Conservation (phyloP, 148 eudicot genomes). For the Rhododendron henanense region DNA sequence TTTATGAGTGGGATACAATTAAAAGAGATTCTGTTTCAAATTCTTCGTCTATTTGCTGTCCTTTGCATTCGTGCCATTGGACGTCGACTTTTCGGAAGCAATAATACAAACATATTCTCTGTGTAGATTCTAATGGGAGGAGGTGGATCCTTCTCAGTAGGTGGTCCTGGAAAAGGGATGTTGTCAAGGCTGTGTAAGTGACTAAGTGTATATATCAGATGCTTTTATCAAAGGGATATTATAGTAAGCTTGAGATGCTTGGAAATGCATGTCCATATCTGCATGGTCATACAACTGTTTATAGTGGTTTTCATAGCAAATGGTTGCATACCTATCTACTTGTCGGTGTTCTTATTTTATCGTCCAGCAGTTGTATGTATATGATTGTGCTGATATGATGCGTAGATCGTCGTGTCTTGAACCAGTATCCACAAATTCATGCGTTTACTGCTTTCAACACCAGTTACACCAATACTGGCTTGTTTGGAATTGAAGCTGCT, state of each 20-base stretch:
- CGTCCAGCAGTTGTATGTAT: not conserved
- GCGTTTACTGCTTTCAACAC: conserved; percentile 28
- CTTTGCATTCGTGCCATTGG: not conserved
- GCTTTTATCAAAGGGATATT: not conserved
- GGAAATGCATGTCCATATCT: not conserved
- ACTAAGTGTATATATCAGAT: not conserved
- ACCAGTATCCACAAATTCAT: conserved; percentile 17
- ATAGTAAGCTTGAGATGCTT: not conserved
- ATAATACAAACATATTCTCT: conserved; percentile 1
- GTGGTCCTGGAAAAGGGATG: conserved; percentile 99
- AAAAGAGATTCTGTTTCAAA: not conserved
- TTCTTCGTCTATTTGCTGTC: not conserved
- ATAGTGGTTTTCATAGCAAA: not conserved
- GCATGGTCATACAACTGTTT: not conserved
- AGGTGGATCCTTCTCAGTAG: conserved; percentile 98
- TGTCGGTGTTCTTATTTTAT: not conserved
- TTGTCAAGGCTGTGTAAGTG: conserved; percentile 81
- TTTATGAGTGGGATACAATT: not conserved
- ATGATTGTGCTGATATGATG: not conserved
- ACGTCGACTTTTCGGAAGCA: not conserved
- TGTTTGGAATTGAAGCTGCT: conserved; percentile 31
- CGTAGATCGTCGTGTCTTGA: conserved; percentile 29
- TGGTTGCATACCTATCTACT: not conserved
- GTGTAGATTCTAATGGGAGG: conserved; percentile 96
- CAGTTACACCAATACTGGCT: conserved; percentile 22